Conservation (phyloP, 345 rosid genomes). For the Orychophragmus violaceus region DNA sequence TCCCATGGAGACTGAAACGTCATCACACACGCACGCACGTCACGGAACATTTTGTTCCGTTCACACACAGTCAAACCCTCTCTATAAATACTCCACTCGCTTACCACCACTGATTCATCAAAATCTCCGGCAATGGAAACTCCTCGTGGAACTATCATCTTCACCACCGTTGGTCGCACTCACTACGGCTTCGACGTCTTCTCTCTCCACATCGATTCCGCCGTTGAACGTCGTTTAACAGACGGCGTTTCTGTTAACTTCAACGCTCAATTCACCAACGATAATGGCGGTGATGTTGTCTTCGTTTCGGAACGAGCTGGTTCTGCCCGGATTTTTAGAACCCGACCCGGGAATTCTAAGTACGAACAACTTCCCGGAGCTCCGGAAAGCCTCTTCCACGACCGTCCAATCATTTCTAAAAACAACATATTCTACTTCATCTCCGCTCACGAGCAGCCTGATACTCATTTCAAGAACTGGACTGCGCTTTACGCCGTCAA, state of each 20-base stretch:
- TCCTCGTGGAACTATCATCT: constrained; percentile 59
- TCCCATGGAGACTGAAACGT: constrained; percentile 22
- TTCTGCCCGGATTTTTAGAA: constrained; percentile 38
- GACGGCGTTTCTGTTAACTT: constrained; percentile 69
- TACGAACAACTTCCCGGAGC: constrained; percentile 44
- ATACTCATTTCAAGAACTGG: constrained; percentile 54
- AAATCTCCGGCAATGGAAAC: constrained; percentile 33
- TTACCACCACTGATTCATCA: not conserved
- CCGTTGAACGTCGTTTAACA: constrained; percentile 44
- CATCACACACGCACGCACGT: constrained; percentile 26
- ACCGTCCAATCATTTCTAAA: constrained; percentile 50
- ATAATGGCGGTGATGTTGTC: constrained; percentile 31
- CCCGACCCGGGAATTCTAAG: constrained; percentile 31
- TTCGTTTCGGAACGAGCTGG: constrained; percentile 70
- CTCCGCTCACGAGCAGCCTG: constrained; percentile 72
- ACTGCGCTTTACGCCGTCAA: constrained; percentile 50
- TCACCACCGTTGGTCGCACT: constrained; percentile 60
- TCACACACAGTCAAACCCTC: constrained; percentile 7
- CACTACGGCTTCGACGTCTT: constrained; percentile 75
- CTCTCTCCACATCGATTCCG: constrained; percentile 36
- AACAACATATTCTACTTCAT: constrained; percentile 52
- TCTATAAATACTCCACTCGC: not conserved
- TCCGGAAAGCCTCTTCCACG: constrained; percentile 67
- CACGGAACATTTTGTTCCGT: constrained; percentile 8
- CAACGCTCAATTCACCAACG: constrained; percentile 58